Base-by-base conservation (phyloP, 352 stramenopile genomes). In the Phytophthora constricta region DNA sequence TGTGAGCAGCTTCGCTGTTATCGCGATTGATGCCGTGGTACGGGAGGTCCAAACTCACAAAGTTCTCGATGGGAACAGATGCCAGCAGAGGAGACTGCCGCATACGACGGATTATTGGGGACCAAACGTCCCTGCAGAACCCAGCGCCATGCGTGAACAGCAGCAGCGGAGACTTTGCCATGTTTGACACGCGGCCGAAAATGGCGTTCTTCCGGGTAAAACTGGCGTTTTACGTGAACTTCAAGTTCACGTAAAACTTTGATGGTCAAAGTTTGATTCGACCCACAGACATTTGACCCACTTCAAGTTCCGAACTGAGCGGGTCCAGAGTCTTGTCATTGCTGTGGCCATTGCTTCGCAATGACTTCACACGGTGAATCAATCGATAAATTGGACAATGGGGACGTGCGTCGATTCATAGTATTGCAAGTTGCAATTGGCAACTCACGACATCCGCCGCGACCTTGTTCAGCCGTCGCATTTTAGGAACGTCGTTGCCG, bases 121-220 rank as follows among this genome's bases (percentile, higher is more conserved):
- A 47, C 79, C 79, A 87, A 54, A 58, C 72, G n/a, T 84, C 71
- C 56, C 79, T 83, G 55, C 68, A 84, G 65, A 82, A 84, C 26
- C 79, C 71, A 7, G 67, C 70, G 31, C 70, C 79, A 54, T 87
- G 79, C 8, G 65, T 64, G 58, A 87, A 87, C 8, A 87, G 57
- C 65, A 87, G 65, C 37, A 83, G 45, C 61, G 69, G 56, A 69
- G 59, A 37, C 1, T 11, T 37, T 37, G 31, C 31, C 31, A 37
- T 37, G 0, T 37, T 37, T 1, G 31, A 37, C 31, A 37, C 31
- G 31, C 13, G 7, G 31, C 7, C 31, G 31, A 37, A 11, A 37
- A 37, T 37, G 31, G 31, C 31, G 13, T 37, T 13, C 31, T 7
- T 37, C 31, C 31, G 31, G 31, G 13, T 37, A 37, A 37, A 37